Evolutionary conservation across 768 basidiomycete species (phyloP).

Genomic region (Hygrocybe coccinea): DNA sequence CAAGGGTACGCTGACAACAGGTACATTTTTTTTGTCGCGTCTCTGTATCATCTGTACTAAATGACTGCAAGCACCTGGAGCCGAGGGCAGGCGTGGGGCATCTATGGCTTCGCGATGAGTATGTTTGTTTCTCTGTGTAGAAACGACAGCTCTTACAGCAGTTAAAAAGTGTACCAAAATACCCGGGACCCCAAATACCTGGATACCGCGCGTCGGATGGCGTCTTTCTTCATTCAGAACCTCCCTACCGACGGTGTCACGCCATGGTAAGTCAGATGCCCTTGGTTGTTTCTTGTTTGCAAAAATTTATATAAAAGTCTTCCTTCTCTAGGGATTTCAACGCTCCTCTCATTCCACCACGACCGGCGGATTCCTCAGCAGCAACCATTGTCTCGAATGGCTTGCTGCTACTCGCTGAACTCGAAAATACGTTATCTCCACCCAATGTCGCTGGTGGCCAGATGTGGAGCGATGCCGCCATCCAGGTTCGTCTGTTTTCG

Average conservation of each 20-base stretch:
- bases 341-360: conserved; percentile 52
- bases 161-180: conserved; percentile 49
- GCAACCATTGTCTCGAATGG: conserved; percentile 59
- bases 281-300: not conserved
- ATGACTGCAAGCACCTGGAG: conserved; percentile 59
- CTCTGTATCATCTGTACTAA: not conserved
- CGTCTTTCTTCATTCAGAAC: conserved; percentile 55
- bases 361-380: conserved; percentile 66
- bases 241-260: conserved; percentile 58
- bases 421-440: conserved; percentile 33
- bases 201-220: conserved; percentile 53
- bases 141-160: not conserved
- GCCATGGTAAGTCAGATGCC: conserved; percentile 48
- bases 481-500: conserved; percentile 40
- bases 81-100: conserved; percentile 68
- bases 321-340: conserved; percentile 60
- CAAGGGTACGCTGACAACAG: conserved; percentile 58
- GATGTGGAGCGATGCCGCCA: conserved; percentile 46
- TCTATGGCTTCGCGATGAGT: conserved; percentile 70
- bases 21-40: conserved; percentile 13
- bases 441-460: conserved; percentile 19
- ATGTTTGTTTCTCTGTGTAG: conserved; percentile 18
- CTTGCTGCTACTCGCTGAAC: conserved; percentile 50
- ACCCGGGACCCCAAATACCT: conserved; percentile 51
- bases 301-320: not conserved